Percentiles rank a stretch among this genome's conserved stretches.
These are phyloP conservation scores for Noccaea caerulescens DNA, from an alignment of 345 rosid species.

Conservation along the genomic window DNA sequence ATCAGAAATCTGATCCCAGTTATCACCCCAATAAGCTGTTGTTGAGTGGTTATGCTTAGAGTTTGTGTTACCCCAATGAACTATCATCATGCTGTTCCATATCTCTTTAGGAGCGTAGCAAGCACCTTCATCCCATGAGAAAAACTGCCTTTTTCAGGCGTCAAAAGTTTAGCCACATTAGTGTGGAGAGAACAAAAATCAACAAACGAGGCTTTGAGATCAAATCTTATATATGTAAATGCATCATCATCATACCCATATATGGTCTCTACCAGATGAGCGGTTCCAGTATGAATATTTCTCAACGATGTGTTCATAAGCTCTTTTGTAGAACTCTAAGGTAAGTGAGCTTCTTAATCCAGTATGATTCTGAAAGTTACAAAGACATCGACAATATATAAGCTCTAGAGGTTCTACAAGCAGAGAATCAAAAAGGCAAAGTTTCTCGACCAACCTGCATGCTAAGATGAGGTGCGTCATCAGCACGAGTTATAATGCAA, in stretches of 20 bases:
- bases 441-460: conserved; percentile 58
- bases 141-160: conserved; percentile 71
- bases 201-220: conserved; percentile 17
- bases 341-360: conserved; percentile 93
- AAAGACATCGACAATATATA: conserved; percentile 20
- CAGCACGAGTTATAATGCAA: conserved; percentile 91
- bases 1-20: conserved; percentile 76
- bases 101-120: conserved; percentile 99
- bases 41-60: conserved; percentile 92
- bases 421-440: background rate
- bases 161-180: conserved; percentile 42
- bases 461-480: conserved; percentile 86
- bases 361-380: conserved; percentile 64
- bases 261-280: conserved; percentile 88
- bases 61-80: conserved; percentile 99
- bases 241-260: conserved; percentile 70
- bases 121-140: conserved; percentile 99
- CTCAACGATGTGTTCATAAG: conserved; percentile 68
- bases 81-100: conserved; percentile 98
- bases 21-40: conserved; percentile 90
- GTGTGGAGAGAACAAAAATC: conserved; percentile 9
- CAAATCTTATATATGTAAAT: background rate
- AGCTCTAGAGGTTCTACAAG: conserved; percentile 24
- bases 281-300: conserved; percentile 87
- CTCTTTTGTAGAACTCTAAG: conserved; percentile 78